Base-by-base conservation (phyloP, 331 rosid species). In the Pyrus hybrid region DNA sequence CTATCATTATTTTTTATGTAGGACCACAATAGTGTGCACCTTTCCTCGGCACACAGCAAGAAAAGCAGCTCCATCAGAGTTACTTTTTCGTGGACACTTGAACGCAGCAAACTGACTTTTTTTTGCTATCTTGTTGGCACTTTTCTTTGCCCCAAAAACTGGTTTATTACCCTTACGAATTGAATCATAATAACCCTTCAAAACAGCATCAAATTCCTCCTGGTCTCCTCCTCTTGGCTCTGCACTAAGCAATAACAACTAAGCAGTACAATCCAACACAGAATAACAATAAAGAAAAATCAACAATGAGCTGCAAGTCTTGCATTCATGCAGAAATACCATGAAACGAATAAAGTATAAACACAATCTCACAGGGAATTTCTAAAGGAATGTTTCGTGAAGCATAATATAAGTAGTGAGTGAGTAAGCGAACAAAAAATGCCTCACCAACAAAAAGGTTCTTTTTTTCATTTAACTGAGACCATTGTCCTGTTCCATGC, bases 21-120 rank as follows among this genome's bases (percentile, higher is more conserved):
- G 20, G 76, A 72, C 23, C 25, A 37, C 25, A 74, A 70, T 25
- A 0, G 20, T 51, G 21, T 32, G 21, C 76, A 94, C 99, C 99
- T 94, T 94, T 88, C 99, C 99, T 73, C 99, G 92, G 83, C 89
- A 94, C 72, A 94, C 99, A 22, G 96, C 99, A 72, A 94, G 87
- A 56, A 94, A 86, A 71, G 96, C 96, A 57, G 96, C 96, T 81
- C 98, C 98, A 78, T 83, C 84, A 67, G 79, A 74, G 60, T 75
- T 79, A 70, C 73, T 71, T 68, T 64, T 80, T 66, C 83, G 78
- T 45, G 58, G 74, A 69, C 83, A 76, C 73, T 84, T 85, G 60
- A 76, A 83, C 18, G 76, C 77, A 28, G 80, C 72, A 30, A 71
- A 70, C 70, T 75, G 82, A 83, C 16, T 72, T 58, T 58, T 64